Conservation (phyloP, 345 rosid species). For the Nephelium lappaceum region DNA sequence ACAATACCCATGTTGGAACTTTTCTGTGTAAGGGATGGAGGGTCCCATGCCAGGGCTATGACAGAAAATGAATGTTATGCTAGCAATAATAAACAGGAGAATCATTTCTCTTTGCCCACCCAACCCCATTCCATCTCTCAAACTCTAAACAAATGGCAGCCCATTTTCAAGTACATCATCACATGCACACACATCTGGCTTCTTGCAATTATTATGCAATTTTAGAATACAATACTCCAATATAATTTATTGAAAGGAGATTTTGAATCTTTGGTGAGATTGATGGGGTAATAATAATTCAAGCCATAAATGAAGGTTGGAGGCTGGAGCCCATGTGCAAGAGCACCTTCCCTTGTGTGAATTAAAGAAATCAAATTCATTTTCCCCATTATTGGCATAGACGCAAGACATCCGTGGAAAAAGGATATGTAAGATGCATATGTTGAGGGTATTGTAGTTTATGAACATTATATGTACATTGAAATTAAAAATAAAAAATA, state of each 20-base stretch:
- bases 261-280: constrained; percentile 8
- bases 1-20: constrained; percentile 44
- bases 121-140: constrained; percentile 10
- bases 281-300: constrained; percentile 35
- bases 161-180: constrained; percentile 19
- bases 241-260: constrained; percentile 5
- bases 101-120: constrained; percentile 35
- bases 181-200: constrained; percentile 47
- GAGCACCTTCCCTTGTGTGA: constrained; percentile 5
- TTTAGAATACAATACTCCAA: background rate
- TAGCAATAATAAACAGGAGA: constrained; percentile 14
- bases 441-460: background rate
- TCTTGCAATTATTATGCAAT: constrained; percentile 23
- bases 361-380: constrained; percentile 11
- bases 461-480: background rate
- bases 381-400: constrained; percentile 16
- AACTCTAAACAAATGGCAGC: constrained; percentile 17
- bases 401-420: background rate
- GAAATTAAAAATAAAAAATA: too few relatives aligned
- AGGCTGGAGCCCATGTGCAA: constrained; percentile 61
- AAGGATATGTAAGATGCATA: background rate
- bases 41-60: background rate
- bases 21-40: constrained; percentile 27
- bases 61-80: constrained; percentile 4
- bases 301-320: constrained; percentile 31